Conservation (phyloP, 2,329 filamentous ascomycete species). For the Xylaria sp. region DNA sequence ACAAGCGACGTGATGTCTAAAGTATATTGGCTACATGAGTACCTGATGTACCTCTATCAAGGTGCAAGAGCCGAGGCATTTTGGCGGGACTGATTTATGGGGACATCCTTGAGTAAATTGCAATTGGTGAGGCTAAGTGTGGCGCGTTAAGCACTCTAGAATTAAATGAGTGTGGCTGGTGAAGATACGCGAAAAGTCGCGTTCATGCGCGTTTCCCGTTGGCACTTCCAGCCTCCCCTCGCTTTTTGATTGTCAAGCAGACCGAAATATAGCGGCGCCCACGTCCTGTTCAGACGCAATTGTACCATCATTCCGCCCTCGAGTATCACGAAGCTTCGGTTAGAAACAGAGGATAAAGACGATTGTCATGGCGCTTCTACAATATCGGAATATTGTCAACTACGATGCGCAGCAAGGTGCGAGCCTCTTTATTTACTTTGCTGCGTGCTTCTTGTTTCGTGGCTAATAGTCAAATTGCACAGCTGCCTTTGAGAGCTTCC, state of each 20-base stretch:
- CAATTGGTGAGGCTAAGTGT: not conserved
- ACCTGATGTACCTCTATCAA: too few relatives aligned
- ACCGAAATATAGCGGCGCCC: constrained; percentile 35
- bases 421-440: constrained; percentile 45
- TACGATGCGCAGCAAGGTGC: constrained; percentile 87
- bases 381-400: constrained; percentile 81
- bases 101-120: too few relatives aligned
- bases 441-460: not conserved
- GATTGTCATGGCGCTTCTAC: constrained; percentile 81
- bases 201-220: constrained; percentile 34
- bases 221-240: constrained; percentile 41
- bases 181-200: constrained; percentile 48
- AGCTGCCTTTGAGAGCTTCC: constrained; percentile 89
- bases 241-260: constrained; percentile 31
- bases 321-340: constrained; percentile 21
- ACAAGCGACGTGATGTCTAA: not conserved
- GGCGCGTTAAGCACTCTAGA: not conserved
- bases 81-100: too few relatives aligned
- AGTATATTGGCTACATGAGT: too few relatives aligned
- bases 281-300: constrained; percentile 43
- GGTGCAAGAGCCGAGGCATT: not conserved
- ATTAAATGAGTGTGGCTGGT: constrained; percentile 46
- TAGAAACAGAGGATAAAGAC: constrained; percentile 29
- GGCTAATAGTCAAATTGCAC: constrained; percentile 46
- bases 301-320: constrained; percentile 40